phyloP scores from a whole-genome alignment of 140 eudicot species.

The Anethum foeniculum region DNA sequence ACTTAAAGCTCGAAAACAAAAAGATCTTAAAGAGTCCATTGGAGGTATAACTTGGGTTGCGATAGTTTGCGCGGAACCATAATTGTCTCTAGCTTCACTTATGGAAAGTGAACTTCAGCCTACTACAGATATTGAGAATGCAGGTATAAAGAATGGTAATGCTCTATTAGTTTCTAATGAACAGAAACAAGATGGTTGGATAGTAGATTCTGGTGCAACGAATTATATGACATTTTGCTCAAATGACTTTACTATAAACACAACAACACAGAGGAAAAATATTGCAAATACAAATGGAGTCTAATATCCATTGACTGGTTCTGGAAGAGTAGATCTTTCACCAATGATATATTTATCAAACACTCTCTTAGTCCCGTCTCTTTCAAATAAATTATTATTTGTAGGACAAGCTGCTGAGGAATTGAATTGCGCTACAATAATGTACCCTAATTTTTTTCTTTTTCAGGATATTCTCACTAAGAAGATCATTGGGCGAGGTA shows the following conservation, averaged over 20 bases:
- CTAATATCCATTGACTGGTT: not conserved
- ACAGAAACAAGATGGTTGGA: not conserved
- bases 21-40: not conserved
- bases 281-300: not conserved
- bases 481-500: not conserved
- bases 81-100: too few relatives aligned
- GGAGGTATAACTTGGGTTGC: not conserved
- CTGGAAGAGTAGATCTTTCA: not conserved
- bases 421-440: not conserved
- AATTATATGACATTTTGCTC: not conserved
- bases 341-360: not conserved
- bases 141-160: too few relatives aligned
- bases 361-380: not conserved
- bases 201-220: not conserved
- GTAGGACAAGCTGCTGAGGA: not conserved
- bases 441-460: not conserved
- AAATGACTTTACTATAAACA: too few relatives aligned
- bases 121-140: too few relatives aligned
- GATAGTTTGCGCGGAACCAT: too few relatives aligned
- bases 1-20: not conserved
- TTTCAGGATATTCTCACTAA: not conserved
- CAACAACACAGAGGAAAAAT: too few relatives aligned
- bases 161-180: not conserved
- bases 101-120: too few relatives aligned
- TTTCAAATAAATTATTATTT: not conserved